phyloP scores from a whole-genome alignment of 768 basidiomycete species.

The Sarcomyxa edulis region DNA sequence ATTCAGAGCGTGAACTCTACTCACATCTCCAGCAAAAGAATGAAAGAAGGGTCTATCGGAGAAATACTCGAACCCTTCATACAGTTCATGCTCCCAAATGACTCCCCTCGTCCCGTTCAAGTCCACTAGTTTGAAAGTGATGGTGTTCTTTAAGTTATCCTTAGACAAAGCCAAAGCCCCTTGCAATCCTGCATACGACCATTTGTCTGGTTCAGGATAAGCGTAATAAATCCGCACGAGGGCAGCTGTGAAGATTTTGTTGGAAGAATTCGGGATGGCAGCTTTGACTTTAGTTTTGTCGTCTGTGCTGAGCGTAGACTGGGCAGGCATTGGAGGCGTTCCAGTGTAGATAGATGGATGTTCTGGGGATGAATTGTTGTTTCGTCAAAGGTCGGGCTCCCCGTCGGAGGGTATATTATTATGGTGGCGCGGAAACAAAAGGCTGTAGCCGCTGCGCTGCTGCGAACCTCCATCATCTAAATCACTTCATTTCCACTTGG shows the following conservation, averaged over 20 bases:
- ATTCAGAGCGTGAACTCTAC: conserved; percentile 24
- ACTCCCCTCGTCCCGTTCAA: conserved; percentile 78
- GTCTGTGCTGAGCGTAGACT: conserved; percentile 61
- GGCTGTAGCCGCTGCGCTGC: no score
- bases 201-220: conserved; percentile 65
- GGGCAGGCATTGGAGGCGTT: conserved; percentile 56
- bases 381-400: no score
- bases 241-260: conserved; percentile 81
- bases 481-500: no score
- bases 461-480: no score
- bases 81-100: conserved; percentile 92
- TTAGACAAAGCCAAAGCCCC: conserved; percentile 75
- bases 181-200: conserved; percentile 86
- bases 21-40: conserved; percentile 87
- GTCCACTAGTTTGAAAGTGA: conserved; percentile 79
- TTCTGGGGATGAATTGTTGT: no score
- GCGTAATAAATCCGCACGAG: conserved; percentile 90
- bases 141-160: conserved; percentile 50
- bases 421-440: no score
- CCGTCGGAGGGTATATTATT: no score
- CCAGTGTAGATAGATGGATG: neutral
- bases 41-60: conserved; percentile 90
- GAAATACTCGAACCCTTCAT: conserved; percentile 73
- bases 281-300: conserved; percentile 78
- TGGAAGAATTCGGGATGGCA: conserved; percentile 45